Base-by-base conservation (phyloP, 2,329 filamentous ascomycete species). In the Alternaria sp. region DNA sequence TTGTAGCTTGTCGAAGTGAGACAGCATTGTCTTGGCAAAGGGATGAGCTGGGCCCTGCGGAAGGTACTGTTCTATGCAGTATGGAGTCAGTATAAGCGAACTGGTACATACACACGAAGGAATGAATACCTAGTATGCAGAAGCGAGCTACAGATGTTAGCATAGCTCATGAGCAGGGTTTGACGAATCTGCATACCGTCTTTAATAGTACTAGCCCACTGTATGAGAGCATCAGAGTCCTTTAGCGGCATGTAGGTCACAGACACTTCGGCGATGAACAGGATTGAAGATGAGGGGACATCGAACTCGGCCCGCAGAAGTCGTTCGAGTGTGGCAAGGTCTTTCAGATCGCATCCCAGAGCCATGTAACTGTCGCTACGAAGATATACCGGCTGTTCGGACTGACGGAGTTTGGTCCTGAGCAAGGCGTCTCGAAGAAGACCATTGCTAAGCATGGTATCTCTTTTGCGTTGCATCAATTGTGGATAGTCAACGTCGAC, bases 221-320 rank as follows among this genome's bases (percentile, higher is more conserved):
- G 77, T 28, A 97, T 89, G 9, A 97, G 84, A 15, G 86, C 84
- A 81, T 97, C 90, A 6, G 93, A 89, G 44, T 88, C 89, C 21
- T 86, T 78, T 3, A 88, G 87, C 60, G 93, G 89, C 92, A 97
- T 96, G 73, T 97, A 97, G 1, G 93, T 96, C 44, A 97, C 88
- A 4, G 94, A 96, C 14, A 97, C 94, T 80, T 98, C 95, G 1
- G 94, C 94, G 25, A 94, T 87, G 72, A 96, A 97, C 23, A 97
- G 82, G 3, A 97, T 86, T 3, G 86, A 84, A 62, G 87, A 88
- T 8, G 87, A 82, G 1, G 85, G 76, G 15, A 90, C 76, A 43
- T 90, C 82, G 3, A 93, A 76, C 47, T 90, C 84, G 11, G 80
- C 80, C 18, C 85, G 84, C 23, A 97, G 80, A 5, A 88, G 83